These are phyloP conservation scores for Nyctanthes arbortristis DNA, from an alignment of 257 asterid genomes.

Conservation along the genomic window DNA sequence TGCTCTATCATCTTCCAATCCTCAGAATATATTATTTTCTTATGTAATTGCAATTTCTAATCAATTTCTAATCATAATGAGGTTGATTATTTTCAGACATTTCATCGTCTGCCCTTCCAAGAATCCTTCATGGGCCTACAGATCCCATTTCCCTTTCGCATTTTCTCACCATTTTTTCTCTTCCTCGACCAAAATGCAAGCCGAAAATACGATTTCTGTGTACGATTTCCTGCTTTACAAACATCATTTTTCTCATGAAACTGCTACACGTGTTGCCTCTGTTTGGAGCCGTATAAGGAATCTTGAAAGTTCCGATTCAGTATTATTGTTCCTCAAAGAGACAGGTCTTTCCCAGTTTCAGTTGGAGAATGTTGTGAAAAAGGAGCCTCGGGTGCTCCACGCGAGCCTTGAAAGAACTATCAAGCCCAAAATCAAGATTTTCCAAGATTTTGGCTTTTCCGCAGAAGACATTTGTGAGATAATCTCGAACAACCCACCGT, in stretches of 20 bases:
- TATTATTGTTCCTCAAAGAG: conserved; percentile 19
- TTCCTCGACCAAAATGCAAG: conserved; percentile 4
- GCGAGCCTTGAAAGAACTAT: conserved; percentile 20
- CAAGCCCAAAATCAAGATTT: conserved; percentile 27
- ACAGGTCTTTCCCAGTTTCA: conserved; percentile 28
- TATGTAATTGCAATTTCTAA: no score
- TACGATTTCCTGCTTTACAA: conserved; percentile 16
- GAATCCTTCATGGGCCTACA: neutral
- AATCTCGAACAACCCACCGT: conserved; percentile 15
- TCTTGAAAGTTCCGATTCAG: conserved; percentile 22
- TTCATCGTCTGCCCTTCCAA: neutral
- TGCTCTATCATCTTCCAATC: no score
- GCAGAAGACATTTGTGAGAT: conserved; percentile 14
- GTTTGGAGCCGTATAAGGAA: conserved; percentile 4
- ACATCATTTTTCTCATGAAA: conserved; percentile 25
- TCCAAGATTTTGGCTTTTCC: conserved; percentile 28
- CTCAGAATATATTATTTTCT: no score
- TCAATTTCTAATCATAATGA: conserved; percentile 11
- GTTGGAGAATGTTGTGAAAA: conserved; percentile 19
- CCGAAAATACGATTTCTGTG: neutral
- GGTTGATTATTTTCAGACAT: conserved; percentile 15
- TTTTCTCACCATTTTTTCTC: conserved; percentile 18
- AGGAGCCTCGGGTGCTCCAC: conserved; percentile 9
- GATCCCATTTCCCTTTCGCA: conserved; percentile 8
- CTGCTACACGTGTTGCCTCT: conserved; percentile 23